These are phyloP conservation scores for Fusarium praegraminearum DNA, from an alignment of 2,329 filamentous ascomycete genomes.

Conservation along the genomic window DNA sequence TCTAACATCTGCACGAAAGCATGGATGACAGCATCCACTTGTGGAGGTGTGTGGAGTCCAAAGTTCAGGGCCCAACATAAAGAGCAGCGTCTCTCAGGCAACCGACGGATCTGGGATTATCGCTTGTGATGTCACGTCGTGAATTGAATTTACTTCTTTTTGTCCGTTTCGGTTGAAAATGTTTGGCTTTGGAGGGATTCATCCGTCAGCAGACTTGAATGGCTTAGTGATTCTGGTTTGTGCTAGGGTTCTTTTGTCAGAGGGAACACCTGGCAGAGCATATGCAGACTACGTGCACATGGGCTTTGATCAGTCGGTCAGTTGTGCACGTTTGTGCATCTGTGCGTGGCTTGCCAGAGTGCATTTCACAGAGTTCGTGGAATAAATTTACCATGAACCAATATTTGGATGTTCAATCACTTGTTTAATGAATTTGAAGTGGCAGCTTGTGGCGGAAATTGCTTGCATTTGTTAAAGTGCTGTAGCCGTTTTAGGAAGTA, in stretches of 20 bases:
- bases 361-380: neutral
- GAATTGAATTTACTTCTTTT: slow-evolving; percentile 1
- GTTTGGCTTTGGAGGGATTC: neutral
- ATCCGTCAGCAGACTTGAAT: neutral
- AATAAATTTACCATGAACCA: neutral
- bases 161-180: neutral
- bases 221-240: neutral
- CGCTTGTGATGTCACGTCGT: slow-evolving; percentile 1
- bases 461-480: slow-evolving; percentile 17
- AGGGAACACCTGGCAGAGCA: neutral
- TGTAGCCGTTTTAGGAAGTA: slow-evolving; percentile 23
- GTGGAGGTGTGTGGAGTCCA: slow-evolving; percentile 24
- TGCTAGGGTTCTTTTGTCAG: no score
- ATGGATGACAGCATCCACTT: slow-evolving; percentile 1
- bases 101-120: slow-evolving; percentile 16
- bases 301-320: neutral
- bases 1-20: slow-evolving; percentile 13
- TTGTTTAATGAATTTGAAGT: neutral
- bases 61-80: slow-evolving; percentile 21
- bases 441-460: slow-evolving; percentile 17
- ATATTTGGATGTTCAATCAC: neutral
- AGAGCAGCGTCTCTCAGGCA: slow-evolving; percentile 37
- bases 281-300: neutral
- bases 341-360: neutral
- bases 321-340: neutral